Base-by-base conservation (phyloP, 345 rosid species). In the Moringa oleifera region DNA sequence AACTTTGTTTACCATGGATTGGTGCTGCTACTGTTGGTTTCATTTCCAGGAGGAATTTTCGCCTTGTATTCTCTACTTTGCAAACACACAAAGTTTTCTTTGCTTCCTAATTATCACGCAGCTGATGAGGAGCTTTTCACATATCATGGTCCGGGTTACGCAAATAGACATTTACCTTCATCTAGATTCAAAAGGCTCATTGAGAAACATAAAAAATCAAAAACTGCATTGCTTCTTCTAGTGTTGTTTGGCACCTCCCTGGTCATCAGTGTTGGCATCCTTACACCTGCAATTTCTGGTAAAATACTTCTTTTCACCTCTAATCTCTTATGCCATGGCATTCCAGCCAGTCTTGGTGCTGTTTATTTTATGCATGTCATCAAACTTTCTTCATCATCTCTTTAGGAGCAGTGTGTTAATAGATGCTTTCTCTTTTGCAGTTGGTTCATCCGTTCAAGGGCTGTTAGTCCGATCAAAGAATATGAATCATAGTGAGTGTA, bases 251-350 rank as follows among this genome's bases (percentile, higher is more conserved):
- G 93, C 41, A 81, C 92, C 79, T 74, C 82, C 64, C 76, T 88
- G 76, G 74, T 75, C 23, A 75, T 85, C 23, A 72, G 79, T 58
- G 68, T 83, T n/a, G 89, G 95, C 50, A 83, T 89, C 59, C 79
- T 94, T 58, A 84, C 92, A 36, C 97, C 97, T 0, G 96, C 99
- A 41, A 85, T 94, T 59, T 83, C 97, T 61, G 81, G 99, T 90
- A 68, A 65, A 23, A 55, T 2, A 25, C 58, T 28, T 56, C 57
- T 41, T 59, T 62, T 62, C 62, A 54, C 49, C 18, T 33, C 15
- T 67, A 54, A 54, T 63, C 31, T 50, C 62, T 50, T 62, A 20
- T 20, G 20, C n/a, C 18, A 13, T 55, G 24, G 24, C 25, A 8
- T 36, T 17, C 16, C 9, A 60, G 25, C 22, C 58, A 33, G 21